Evolutionary conservation across 495 filamentous ascomycete species (phyloP).

Genomic region (Podospora pseudopauciseta): DNA sequence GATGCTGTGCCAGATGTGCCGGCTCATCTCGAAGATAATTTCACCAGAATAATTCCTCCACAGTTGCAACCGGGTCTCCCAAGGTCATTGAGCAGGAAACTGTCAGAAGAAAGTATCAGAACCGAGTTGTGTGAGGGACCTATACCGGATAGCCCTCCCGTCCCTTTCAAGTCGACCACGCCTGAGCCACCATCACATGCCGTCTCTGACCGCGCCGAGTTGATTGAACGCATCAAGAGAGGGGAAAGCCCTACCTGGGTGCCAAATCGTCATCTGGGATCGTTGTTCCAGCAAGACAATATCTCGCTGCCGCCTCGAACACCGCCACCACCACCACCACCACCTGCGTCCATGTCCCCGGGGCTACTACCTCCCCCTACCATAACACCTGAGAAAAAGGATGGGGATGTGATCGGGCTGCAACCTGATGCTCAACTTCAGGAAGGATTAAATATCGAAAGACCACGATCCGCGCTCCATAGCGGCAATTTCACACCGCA

Average conservation of each 20-base stretch:
- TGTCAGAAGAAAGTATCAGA: slow-evolving; percentile 51
- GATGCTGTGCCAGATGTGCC: slow-evolving; percentile 11
- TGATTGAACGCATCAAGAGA: slow-evolving; percentile 82
- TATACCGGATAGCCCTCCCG: slow-evolving; percentile 39
- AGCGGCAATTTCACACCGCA: slow-evolving; percentile 80
- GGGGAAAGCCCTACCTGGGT: slow-evolving; percentile 75
- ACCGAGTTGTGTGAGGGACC: slow-evolving; percentile 58
- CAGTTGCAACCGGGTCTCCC: slow-evolving; percentile 13
- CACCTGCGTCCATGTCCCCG: slow-evolving; percentile 33
- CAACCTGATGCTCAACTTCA: slow-evolving; percentile 29
- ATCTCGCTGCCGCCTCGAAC: slow-evolving; percentile 32
- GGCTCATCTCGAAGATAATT: slow-evolving; percentile 5
- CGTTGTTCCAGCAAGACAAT: slow-evolving; percentile 34
- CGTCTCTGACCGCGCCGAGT: slow-evolving; percentile 62
- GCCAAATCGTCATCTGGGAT: slow-evolving; percentile 52
- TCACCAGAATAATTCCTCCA: slow-evolving; percentile 19
- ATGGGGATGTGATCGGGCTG: slow-evolving; percentile 7
- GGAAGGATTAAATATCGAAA: slow-evolving; percentile 63
- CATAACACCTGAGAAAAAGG: slow-evolving; percentile 43
- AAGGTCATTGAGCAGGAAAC: slow-evolving; percentile 29
- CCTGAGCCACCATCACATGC: slow-evolving; percentile 30
- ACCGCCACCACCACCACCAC: slow-evolving; percentile 37
- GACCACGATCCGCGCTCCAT: slow-evolving; percentile 83
- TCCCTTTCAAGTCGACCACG: slow-evolving; percentile 24
- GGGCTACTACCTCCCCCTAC: slow-evolving; percentile 38